phyloP scores from a whole-genome alignment of 1,139 yeast species.

The Geotrichum citri-aurantii region DNA sequence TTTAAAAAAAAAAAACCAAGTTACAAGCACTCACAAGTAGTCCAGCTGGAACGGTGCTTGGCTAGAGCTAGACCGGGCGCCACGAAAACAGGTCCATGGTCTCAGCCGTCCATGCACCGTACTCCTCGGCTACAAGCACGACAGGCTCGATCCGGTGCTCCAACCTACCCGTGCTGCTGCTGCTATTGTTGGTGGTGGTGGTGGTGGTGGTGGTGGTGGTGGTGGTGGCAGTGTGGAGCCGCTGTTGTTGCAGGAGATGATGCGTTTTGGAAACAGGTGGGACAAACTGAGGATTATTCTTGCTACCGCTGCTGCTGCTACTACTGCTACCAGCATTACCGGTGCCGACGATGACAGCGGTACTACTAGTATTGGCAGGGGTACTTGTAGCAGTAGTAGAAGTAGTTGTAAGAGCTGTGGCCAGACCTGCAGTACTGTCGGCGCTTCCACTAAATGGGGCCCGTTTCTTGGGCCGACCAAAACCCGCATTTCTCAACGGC shows the following conservation, averaged over 20 bases:
- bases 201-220: not conserved
- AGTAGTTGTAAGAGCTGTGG: not conserved
- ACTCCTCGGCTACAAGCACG: not conserved
- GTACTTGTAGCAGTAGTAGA: no score
- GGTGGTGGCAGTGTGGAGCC: not conserved
- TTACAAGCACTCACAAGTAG: not conserved
- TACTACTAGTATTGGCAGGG: not conserved
- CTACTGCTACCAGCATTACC: not conserved
- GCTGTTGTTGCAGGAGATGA: not conserved
- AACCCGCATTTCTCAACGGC: not conserved
- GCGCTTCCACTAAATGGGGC: not conserved
- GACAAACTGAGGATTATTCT: not conserved
- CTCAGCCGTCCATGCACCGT: conserved; percentile 21
- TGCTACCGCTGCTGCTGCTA: not conserved
- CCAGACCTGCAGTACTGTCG: no score
- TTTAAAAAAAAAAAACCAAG: not conserved
- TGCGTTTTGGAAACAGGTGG: not conserved
- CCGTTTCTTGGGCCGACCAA: not conserved
- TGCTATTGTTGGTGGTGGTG: not conserved
- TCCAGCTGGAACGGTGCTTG: not conserved
- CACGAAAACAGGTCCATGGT: conserved; percentile 21
- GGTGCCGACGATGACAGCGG: not conserved
- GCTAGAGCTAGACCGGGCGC: not conserved
- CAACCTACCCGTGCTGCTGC: not conserved
- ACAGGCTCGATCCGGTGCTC: not conserved